Percentiles rank a stretch among this genome's conserved stretches.
phyloP scores from a whole-genome alignment of 2,329 filamentous ascomycete species.

The Colletotrichum echinochloae region DNA sequence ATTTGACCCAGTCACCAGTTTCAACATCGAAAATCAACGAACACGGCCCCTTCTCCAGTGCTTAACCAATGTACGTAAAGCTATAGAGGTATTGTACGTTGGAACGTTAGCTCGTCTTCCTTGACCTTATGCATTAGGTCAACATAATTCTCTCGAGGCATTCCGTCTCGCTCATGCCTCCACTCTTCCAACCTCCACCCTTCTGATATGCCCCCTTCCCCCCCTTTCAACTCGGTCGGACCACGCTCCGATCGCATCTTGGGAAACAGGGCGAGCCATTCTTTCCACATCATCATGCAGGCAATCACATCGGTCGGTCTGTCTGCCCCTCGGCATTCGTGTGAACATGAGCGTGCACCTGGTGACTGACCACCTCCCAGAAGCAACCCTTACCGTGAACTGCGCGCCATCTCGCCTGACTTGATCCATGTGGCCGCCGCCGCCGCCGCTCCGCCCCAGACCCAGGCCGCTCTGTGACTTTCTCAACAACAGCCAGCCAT shows the following conservation, averaged over 20 bases:
- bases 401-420: conserved; percentile 3
- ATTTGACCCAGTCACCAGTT: neutral
- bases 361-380: conserved; percentile 14
- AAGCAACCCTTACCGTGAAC: neutral
- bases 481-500: conserved; percentile 27
- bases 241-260: conserved; percentile 40
- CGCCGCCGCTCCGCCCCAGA: conserved; percentile 21
- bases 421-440: conserved; percentile 35
- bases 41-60: neutral
- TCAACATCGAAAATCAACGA: neutral
- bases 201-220: too few relatives aligned
- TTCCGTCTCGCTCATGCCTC: conserved; percentile 20
- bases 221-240: conserved; percentile 24
- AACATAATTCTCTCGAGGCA: neutral
- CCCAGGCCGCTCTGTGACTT: conserved; percentile 19
- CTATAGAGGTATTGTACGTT: neutral
- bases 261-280: conserved; percentile 28
- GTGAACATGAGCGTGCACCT: conserved; percentile 8
- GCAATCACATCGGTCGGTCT: conserved; percentile 21
- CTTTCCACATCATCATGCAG: conserved; percentile 34
- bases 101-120: neutral
- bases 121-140: neutral
- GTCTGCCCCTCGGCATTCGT: conserved; percentile 24
- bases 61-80: neutral
- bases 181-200: conserved; percentile 27